Percentiles rank a stretch among this genome's conserved stretches.
phyloP scores from a whole-genome alignment of 78 protist species.

The Dictyostelium brefeldianum region DNA sequence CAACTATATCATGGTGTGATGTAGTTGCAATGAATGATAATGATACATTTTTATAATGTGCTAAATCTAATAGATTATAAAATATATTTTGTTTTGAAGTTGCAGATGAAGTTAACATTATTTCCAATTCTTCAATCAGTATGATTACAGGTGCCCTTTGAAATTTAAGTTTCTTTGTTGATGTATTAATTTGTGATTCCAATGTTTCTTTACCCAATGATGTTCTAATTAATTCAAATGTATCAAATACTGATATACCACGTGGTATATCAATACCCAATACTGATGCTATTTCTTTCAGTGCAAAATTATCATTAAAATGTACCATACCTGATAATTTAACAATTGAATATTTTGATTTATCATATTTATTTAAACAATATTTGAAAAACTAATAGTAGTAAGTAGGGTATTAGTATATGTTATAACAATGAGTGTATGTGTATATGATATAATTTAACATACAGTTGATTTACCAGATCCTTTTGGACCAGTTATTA shows the following conservation, averaged over 20 bases:
- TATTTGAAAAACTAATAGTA: conserved; percentile 24
- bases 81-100: conserved; percentile 25
- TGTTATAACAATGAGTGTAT: background rate
- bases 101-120: background rate
- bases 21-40: conserved; percentile 42
- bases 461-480: conserved; percentile 67
- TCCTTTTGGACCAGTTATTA: conserved; percentile 25
- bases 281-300: conserved; percentile 2
- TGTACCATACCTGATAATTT: conserved; percentile 16
- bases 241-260: background rate
- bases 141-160: conserved; percentile 27
- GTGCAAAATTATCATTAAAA: conserved; percentile 13
- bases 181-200: background rate
- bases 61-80: conserved; percentile 45
- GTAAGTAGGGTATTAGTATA: background rate
- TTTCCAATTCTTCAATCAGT: conserved; percentile 45
- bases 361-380: background rate
- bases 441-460: background rate
- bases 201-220: conserved; percentile 13
- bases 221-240: background rate
- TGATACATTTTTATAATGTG: conserved; percentile 22
- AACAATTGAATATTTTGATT: background rate
- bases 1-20: background rate
- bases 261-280: background rate
- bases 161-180: background rate